Conservation (phyloP, 805 yeast genomes). For the Candida golubevii region DNA sequence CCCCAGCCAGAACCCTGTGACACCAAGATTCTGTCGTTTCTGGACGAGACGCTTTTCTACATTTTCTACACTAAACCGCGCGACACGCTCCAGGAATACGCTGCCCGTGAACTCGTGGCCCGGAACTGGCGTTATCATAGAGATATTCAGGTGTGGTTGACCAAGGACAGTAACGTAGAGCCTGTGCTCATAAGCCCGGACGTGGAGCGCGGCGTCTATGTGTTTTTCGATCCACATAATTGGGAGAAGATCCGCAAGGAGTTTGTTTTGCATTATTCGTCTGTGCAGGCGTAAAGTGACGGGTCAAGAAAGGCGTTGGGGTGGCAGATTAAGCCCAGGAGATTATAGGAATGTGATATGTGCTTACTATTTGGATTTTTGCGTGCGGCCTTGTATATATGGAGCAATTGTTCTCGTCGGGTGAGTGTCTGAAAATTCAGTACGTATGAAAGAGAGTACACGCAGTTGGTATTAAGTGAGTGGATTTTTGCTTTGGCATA, state of each 20-base stretch:
- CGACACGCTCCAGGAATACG: constrained; percentile 88
- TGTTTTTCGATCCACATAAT: constrained; percentile 90
- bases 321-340: too few relatives aligned
- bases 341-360: too few relatives aligned
- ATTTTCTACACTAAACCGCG: constrained; percentile 91
- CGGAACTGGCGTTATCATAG: constrained; percentile 98
- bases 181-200: constrained; percentile 76
- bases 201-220: constrained; percentile 88
- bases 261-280: constrained; percentile 50
- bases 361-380: too few relatives aligned
- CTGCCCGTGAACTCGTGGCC: constrained; percentile 83
- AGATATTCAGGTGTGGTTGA: constrained; percentile 92
- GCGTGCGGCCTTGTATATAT: too few relatives aligned
- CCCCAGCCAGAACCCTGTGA: constrained; percentile 45
- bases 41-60: constrained; percentile 90
- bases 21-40: constrained; percentile 54
- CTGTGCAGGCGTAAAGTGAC: constrained; percentile 22
- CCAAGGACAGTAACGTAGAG: constrained; percentile 87
- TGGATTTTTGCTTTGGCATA: too few relatives aligned
- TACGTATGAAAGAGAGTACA: too few relatives aligned
- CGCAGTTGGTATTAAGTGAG: too few relatives aligned
- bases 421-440: too few relatives aligned
- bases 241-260: constrained; percentile 90
- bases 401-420: too few relatives aligned
- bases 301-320: not conserved